Percentiles rank a stretch among this genome's conserved stretches.
These are phyloP conservation scores for Trifolium pratense DNA, from an alignment of 306 rosid species.

Conservation along the genomic window DNA sequence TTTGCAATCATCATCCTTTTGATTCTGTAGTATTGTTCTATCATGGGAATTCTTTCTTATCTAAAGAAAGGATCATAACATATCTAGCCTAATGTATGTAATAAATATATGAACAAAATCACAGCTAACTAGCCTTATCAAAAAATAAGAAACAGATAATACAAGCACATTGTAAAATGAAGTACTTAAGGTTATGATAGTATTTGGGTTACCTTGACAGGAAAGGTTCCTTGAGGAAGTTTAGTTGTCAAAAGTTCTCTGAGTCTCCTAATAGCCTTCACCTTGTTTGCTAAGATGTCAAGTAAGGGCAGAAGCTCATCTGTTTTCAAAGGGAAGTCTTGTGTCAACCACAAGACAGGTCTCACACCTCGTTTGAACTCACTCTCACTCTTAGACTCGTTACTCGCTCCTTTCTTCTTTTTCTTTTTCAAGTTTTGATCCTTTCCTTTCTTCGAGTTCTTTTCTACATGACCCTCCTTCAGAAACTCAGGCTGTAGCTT, in stretches of 20 bases:
- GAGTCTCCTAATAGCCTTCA: slow-evolving; percentile 95
- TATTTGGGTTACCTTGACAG: slow-evolving; percentile 73
- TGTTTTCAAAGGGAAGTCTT: slow-evolving; percentile 90
- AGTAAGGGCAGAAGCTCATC: slow-evolving; percentile 96
- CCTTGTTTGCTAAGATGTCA: slow-evolving; percentile 96
- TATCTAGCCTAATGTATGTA: not conserved
- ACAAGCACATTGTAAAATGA: slow-evolving; percentile 1
- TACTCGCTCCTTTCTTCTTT: slow-evolving; percentile 73
- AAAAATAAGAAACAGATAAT: not conserved
- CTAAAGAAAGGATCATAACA: not conserved
- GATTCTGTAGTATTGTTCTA: not conserved
- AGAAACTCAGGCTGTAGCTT: slow-evolving; percentile 63
- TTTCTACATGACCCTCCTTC: slow-evolving; percentile 66
- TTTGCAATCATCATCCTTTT: not conserved
- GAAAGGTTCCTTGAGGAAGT: slow-evolving; percentile 93
- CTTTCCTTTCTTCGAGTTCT: slow-evolving; percentile 65
- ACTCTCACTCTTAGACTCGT: slow-evolving; percentile 84
- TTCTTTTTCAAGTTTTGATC: slow-evolving; percentile 81
- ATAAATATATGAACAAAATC: slow-evolving; percentile 11
- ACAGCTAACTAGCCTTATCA: slow-evolving; percentile 12
- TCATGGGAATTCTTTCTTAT: not conserved
- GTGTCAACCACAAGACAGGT: slow-evolving; percentile 98
- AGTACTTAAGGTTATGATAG: slow-evolving; percentile 21
- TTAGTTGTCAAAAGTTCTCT: slow-evolving; percentile 98
- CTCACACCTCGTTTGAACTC: slow-evolving; percentile 96